These are phyloP conservation scores for Sporothrix variecibatus DNA, from an alignment of 2,329 filamentous ascomycete species.

Conservation along the genomic window DNA sequence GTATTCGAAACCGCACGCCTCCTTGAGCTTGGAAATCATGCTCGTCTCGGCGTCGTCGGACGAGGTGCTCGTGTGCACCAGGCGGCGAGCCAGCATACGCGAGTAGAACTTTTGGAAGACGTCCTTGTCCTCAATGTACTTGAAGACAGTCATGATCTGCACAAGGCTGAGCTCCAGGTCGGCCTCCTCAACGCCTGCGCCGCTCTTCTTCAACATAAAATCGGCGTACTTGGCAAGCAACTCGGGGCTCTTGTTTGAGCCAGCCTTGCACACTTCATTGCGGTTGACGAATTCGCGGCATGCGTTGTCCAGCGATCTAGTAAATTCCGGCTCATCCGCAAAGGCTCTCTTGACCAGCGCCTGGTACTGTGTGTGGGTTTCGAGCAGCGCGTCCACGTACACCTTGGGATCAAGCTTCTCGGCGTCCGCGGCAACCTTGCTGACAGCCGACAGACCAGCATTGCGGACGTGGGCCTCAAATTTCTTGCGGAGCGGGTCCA, in stretches of 20 bases:
- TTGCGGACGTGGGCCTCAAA: slow-evolving; percentile 94
- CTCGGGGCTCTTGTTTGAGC: slow-evolving; percentile 92
- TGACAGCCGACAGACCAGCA: slow-evolving; percentile 82
- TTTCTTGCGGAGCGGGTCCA: slow-evolving; percentile 81
- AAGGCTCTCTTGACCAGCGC: slow-evolving; percentile 90
- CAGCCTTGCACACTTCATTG: slow-evolving; percentile 92
- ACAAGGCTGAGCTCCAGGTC: slow-evolving; percentile 86
- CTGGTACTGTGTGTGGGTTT: slow-evolving; percentile 92
- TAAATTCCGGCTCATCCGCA: slow-evolving; percentile 94
- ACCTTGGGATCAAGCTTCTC: slow-evolving; percentile 94
- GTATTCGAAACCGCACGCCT: slow-evolving; percentile 97
- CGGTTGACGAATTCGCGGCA: slow-evolving; percentile 98
- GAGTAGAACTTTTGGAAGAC: slow-evolving; percentile 99
- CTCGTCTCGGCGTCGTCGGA: slow-evolving; percentile 97
- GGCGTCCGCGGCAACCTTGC: slow-evolving; percentile 85
- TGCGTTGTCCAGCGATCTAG: slow-evolving; percentile 91
- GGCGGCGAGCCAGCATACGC: slow-evolving; percentile 88
- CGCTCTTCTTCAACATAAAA: slow-evolving; percentile 86
- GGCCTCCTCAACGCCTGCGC: slow-evolving; percentile 88
- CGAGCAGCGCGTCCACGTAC: slow-evolving; percentile 91
- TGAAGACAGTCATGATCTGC: slow-evolving; percentile 99
- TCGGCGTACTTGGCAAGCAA: slow-evolving; percentile 95
- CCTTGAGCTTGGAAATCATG: slow-evolving; percentile 99
- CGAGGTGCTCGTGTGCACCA: slow-evolving; percentile 93
- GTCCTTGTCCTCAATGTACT: slow-evolving; percentile 99